Base-by-base conservation (phyloP, 1,284 basidiomycete genomes). In the Ustilago hordei region DNA sequence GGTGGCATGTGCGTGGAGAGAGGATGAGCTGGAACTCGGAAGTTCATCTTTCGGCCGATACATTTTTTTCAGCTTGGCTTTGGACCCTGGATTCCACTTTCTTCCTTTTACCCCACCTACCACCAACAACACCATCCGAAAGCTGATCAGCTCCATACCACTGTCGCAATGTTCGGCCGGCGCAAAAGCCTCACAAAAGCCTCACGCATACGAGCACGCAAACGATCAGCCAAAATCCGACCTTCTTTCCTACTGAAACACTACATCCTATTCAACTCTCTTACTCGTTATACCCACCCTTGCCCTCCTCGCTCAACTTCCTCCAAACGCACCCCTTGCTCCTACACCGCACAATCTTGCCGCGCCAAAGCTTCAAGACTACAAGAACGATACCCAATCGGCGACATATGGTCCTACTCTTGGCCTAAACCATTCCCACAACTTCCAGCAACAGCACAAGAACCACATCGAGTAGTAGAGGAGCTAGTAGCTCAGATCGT, bases 201-300 rank as follows among this genome's bases (percentile, higher is more conserved):
- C 23, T 28, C 23, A 19, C 59, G 47, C 17, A 19, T 8, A 12
- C 41, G 47, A 31, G 60, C 55, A 5, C 68, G 62, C 55, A 62
- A 56, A 39, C 36, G 43, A 2, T 39, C 38, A 39, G 63, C 59
- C 41, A 28, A 17, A 8, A 38, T 43, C 2, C 41, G 52, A 54
- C 36, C 59, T 53, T 72, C 69, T 41, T 52, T 67, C 39, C 53
- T 73, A 39, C 28, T 64, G 61, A 66, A 60, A 34, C 70, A 73
- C 31, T 61, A 67, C n/a, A 32, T 39, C 8, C 70, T 64, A 9
- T 61, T 73, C 70, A 60, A 55, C 48, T 73, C 70, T 23, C 55
- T 73, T 34, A 19, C 64, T 23, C 70, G 61, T 47, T 73, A 73
- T 43, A 35, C 61, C 28, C 38, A 34, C 32, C 39, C 28, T 11